Percentiles rank a stretch among this genome's conserved stretches.
phyloP scores from a whole-genome alignment of 1,284 basidiomycete genomes.

The Microbotryomycetes sp. region DNA sequence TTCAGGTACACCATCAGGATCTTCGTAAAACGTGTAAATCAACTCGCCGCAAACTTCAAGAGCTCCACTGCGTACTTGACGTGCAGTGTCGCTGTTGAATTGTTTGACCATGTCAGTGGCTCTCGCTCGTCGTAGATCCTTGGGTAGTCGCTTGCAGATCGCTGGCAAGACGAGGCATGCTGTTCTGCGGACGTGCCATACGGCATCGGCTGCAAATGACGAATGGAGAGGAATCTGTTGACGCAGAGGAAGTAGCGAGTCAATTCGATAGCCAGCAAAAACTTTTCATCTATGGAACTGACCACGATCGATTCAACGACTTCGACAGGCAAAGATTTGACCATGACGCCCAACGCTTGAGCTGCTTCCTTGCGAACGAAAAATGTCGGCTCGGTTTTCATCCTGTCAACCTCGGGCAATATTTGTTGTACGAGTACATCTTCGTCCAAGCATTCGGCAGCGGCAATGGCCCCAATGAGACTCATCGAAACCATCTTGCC shows the following conservation, averaged over 20 bases:
- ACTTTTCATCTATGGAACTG: constrained; percentile 37
- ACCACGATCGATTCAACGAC: constrained; percentile 61
- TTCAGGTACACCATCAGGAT: constrained; percentile 54
- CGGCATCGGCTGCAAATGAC: constrained; percentile 59
- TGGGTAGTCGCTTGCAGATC: constrained; percentile 59
- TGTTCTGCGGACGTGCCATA: constrained; percentile 83
- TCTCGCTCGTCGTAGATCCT: constrained; percentile 53
- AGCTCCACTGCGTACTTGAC: constrained; percentile 69
- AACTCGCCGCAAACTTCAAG: constrained; percentile 88
- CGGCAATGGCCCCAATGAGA: constrained; percentile 70
- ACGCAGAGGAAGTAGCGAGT: background rate
- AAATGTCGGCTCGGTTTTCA: constrained; percentile 68
- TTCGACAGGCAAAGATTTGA: constrained; percentile 72
- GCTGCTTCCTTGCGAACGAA: constrained; percentile 86
- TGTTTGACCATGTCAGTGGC: constrained; percentile 58
- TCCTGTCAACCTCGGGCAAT: constrained; percentile 71
- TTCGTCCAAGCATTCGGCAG: constrained; percentile 50
- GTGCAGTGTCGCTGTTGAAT: constrained; percentile 61
- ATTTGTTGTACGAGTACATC: constrained; percentile 62
- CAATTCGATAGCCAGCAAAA: background rate
- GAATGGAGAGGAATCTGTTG: constrained; percentile 71
- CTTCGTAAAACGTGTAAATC: constrained; percentile 71
- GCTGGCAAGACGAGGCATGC: constrained; percentile 79
- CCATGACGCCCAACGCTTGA: constrained; percentile 78
- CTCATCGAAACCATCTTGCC: constrained; percentile 89